A percentile compares a stretch with the other conserved stretches of the same genome.
phyloP scores from a whole-genome alignment of 106 monocot species.

The Acanthochlamys bracteata region DNA sequence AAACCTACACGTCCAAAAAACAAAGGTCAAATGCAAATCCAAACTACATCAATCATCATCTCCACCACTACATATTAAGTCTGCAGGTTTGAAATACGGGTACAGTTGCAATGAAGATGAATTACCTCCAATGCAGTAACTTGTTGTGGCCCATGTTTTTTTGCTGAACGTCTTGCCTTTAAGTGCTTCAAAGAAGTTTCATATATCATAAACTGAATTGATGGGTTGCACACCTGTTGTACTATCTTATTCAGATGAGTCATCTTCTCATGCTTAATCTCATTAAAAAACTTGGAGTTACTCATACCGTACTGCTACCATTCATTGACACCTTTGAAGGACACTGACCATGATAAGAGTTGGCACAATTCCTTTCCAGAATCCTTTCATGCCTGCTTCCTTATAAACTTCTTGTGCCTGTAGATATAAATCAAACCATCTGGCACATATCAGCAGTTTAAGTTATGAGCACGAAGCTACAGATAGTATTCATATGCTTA shows the following conservation, averaged over 20 bases:
- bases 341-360: constrained; percentile 70
- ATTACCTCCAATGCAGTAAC: constrained; percentile 68
- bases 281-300: background rate
- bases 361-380: constrained; percentile 88
- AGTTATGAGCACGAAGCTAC: too few species aligned
- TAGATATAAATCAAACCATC: background rate
- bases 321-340: background rate
- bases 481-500: too few species aligned
- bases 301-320: background rate
- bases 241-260: background rate
- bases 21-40: background rate
- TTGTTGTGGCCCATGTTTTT: constrained; percentile 28
- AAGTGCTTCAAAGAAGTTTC: constrained; percentile 69
- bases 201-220: constrained; percentile 93
- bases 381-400: constrained; percentile 77
- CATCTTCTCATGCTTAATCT: background rate
- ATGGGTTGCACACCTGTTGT: constrained; percentile 79
- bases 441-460: too few species aligned
- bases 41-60: background rate
- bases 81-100: background rate
- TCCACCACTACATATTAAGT: background rate
- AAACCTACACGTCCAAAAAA: constrained; percentile 36
- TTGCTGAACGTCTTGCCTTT: constrained; percentile 33
- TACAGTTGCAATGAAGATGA: background rate
- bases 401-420: constrained; percentile 61